Percentiles rank a stretch among this genome's conserved stretches.
Evolutionary conservation across 2,329 filamentous ascomycete genomes (phyloP).

Genomic region (Dactylonectria estremocensis): DNA sequence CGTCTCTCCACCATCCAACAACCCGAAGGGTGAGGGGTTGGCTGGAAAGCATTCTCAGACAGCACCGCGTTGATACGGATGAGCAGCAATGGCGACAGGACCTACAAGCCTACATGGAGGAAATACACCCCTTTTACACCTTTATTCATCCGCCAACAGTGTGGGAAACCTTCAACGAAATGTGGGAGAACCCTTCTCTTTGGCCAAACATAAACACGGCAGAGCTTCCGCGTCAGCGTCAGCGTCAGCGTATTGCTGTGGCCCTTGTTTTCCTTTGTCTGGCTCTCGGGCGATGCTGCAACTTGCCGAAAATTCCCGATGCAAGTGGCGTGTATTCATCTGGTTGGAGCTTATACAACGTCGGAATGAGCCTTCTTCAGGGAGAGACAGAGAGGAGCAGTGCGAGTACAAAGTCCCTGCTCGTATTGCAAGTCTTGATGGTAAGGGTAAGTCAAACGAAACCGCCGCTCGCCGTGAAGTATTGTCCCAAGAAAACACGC

Average conservation of each 20-base stretch:
- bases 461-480: background rate
- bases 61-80: conserved; percentile 28
- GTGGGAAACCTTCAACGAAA: conserved; percentile 36
- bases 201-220: conserved; percentile 18
- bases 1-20: conserved; percentile 22
- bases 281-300: conserved; percentile 34
- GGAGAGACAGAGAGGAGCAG: conserved; percentile 32
- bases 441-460: conserved; percentile 23
- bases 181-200: conserved; percentile 33
- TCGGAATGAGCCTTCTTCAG: conserved; percentile 31
- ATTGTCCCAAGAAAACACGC: background rate
- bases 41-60: conserved; percentile 27
- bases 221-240: conserved; percentile 18
- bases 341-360: conserved; percentile 36
- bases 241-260: conserved; percentile 28
- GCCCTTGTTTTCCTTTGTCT: conserved; percentile 38
- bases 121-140: conserved; percentile 33
- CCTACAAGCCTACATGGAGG: conserved; percentile 36
- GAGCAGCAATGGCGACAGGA: conserved; percentile 32
- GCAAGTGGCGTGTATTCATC: conserved; percentile 32
- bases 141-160: conserved; percentile 30
- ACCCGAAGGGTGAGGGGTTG: conserved; percentile 22
- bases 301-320: conserved; percentile 30
- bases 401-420: conserved; percentile 33
- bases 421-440: conserved; percentile 32